These are phyloP conservation scores for Litchi chinensis DNA, from an alignment of 345 rosid genomes.

Conservation along the genomic window DNA sequence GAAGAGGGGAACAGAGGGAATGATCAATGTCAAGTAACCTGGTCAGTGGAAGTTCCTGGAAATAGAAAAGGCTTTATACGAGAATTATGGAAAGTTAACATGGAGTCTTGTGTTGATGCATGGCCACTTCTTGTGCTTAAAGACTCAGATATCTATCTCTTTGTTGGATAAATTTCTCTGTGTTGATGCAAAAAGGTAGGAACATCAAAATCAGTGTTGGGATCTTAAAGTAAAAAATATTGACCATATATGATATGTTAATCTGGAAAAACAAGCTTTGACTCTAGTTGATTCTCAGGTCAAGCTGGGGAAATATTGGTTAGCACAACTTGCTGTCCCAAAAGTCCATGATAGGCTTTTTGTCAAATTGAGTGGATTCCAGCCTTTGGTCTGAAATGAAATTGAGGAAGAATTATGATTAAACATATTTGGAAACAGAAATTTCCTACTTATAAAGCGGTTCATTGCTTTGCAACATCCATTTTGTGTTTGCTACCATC, in stretches of 20 bases:
- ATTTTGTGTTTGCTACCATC: background rate
- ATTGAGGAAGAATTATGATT: background rate
- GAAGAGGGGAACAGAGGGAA: conserved; percentile 28
- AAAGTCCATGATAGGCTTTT: too few relatives aligned
- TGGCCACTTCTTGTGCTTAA: conserved; percentile 73
- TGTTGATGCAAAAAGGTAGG: conserved; percentile 72
- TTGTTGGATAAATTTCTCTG: conserved; percentile 81
- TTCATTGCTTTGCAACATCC: background rate
- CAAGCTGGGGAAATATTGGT: background rate
- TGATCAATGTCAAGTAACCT: conserved; percentile 32
- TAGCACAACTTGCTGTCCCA: background rate
- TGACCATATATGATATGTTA: background rate
- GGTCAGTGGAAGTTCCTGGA: conserved; percentile 45
- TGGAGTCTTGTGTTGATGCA: conserved; percentile 95
- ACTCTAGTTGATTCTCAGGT: background rate
- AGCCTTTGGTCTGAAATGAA: too few relatives aligned
- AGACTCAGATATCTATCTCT: conserved; percentile 59
- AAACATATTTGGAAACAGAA: background rate
- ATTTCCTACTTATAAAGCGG: background rate
- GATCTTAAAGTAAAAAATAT: background rate
- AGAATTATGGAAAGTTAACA: conserved; percentile 81
- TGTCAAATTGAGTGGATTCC: too few relatives aligned
- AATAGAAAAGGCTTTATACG: conserved; percentile 44
- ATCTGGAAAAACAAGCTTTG: background rate
- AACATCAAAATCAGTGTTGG: background rate